These are phyloP conservation scores for Malassezia psittaci DNA, from an alignment of 1,284 basidiomycete species.

Conservation along the genomic window DNA sequence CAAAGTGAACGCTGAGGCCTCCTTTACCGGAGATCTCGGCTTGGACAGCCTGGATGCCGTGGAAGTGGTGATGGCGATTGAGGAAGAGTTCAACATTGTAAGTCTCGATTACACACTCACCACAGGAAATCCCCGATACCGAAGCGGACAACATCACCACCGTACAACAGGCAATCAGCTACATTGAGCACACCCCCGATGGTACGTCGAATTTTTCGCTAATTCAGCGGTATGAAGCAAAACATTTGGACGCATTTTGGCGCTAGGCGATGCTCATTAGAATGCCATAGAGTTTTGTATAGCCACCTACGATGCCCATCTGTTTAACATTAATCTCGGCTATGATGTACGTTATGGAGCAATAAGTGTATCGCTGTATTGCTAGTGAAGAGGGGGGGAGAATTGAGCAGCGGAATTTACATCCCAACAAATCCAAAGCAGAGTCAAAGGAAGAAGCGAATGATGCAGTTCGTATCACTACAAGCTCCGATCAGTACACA, in stretches of 20 bases:
- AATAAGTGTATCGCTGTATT: too few relatives aligned
- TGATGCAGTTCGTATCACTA: too few relatives aligned
- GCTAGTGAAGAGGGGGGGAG: too few relatives aligned
- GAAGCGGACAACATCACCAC: conserved; percentile 97
- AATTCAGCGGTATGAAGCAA: conserved; percentile 1
- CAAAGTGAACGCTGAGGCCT: conserved; percentile 66
- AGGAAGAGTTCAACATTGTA: conserved; percentile 64
- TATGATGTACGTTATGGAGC: too few relatives aligned
- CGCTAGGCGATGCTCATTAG: too few relatives aligned
- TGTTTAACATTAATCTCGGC: too few relatives aligned
- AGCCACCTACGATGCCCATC: neutral
- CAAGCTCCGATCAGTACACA: too few relatives aligned
- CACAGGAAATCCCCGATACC: conserved; percentile 85
- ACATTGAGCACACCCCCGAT: conserved; percentile 87
- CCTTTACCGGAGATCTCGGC: conserved; percentile 78
- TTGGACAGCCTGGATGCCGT: conserved; percentile 95
- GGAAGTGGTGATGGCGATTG: conserved; percentile 98
- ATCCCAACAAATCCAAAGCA: too few relatives aligned
- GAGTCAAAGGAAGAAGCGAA: too few relatives aligned
- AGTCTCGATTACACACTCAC: neutral
- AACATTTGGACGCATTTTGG: too few relatives aligned
- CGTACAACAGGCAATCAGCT: conserved; percentile 90
- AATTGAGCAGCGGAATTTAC: too few relatives aligned
- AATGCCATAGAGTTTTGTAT: neutral
- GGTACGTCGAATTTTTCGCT: conserved; percentile 46